Base-by-base conservation (phyloP, 2,329 filamentous ascomycete genomes). In the Botrytis fragariae region DNA sequence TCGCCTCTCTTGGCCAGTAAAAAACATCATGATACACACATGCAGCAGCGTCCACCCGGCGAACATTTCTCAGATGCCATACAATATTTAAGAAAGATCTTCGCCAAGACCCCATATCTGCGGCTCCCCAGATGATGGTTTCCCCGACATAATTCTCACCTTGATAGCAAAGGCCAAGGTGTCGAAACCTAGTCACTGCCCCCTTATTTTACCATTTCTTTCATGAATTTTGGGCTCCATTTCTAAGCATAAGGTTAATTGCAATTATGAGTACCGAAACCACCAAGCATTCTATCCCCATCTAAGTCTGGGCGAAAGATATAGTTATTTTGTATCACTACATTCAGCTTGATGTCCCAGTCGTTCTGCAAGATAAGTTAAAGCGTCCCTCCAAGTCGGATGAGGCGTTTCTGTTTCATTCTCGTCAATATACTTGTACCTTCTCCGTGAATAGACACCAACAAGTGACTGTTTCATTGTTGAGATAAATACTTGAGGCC, bases 1-100 rank as follows among this genome's bases (percentile, higher is more conserved):
- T 42, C 69, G 69, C 69, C 69, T 54, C 69, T 54, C 69, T 72
- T 72, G 69, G 69, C 69, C 45, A 72, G 45, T 72, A 8, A 71
- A 32, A 71, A 54, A 14, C 9, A 48, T 35, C 45, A 65, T 32
- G 7, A 32, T 18, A 16, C 32, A 71, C 35, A 64, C n/a, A 54
- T 42, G 37, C 25, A 42, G 14, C 32, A 65, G 35, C 22, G 5
- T 32, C 20, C 45, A 65, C 29, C 69, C 60, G n/a, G 20, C 8
- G 14, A 22, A 44, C 9, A n/a, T 18, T n/a, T 25, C 45, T n/a
- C 42, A 22, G n/a, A 39, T 57, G 35, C 44, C 69, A 65, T 42
- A 54, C 57, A 51, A 35, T 12, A 42, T 54, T 32, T 42, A 29
- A 22, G 22, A 18, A 39, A 67, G 60, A 67, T 35, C 35, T 54